Evolutionary conservation across 257 asterid genomes (phyloP), one percentile per base, ranked within the genome.

Genomic region (Agastache rugosa): DNA sequence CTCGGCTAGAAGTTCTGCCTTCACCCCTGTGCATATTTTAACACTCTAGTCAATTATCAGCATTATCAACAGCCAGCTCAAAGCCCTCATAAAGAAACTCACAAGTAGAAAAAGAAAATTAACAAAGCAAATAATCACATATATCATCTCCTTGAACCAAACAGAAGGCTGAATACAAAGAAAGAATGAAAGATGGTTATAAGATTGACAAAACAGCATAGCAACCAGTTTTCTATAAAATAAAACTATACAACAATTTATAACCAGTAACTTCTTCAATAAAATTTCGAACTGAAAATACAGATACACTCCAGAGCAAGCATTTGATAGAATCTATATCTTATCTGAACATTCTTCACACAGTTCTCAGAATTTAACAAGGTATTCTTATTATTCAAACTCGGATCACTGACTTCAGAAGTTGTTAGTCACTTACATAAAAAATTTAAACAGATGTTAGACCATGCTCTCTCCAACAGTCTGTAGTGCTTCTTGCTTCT

Each of bases 1-100:
- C 85, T 95, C 99, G 5, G 89, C 23, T 63, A 95, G 83, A n/a
- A 89, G 96, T 59, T 92, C 97, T 23, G 82, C 81, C 83, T 90
- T 92, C 27, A 94, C 99, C 73, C 99, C 99, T 95, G 91, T 72
- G 74, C 59, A 60, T 61, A 83, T 76, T 56, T 22, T 55, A 74
- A 76, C 34, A 61, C 23, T 39, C 37, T 61, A 35, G 72, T 75
- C 62, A 74, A 78, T 78, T 77, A 71, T 70, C 76, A 68, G 76
- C 69, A 78, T 16, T 62, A 42, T 53, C 34, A 53, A 34, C 11
- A 79, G 71, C 60, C 58, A 58, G 75, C 31, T 72, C 60, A 67
- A 59, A 61, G 37, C 64, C 55, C 67, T 67, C 66, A 53, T 2
- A 37, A 54, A 48, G 31, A 29, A 64, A 58, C 16, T 14, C 60